Conservation (phyloP, 2,329 filamentous ascomycete species). For the Endothia cerciana region DNA sequence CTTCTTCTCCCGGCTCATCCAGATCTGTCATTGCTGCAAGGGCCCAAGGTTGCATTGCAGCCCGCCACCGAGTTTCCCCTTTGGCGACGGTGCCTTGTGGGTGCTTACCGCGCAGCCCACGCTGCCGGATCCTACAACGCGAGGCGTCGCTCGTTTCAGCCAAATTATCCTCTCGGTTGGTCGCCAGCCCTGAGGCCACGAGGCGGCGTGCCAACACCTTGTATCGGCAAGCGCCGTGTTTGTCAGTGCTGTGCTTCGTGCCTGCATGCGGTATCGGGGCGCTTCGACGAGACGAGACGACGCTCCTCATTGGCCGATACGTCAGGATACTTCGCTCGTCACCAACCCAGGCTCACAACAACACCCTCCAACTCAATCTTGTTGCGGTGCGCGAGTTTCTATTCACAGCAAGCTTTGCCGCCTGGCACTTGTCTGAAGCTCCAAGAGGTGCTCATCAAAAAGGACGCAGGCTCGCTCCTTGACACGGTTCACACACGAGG, state of each 20-base stretch:
- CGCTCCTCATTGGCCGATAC: conserved; percentile 27
- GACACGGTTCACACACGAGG: neutral
- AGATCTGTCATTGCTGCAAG: conserved; percentile 13
- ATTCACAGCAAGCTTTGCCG: conserved; percentile 11
- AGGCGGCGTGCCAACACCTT: conserved; percentile 23
- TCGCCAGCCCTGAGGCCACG: conserved; percentile 18
- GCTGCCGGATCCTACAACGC: conserved; percentile 19
- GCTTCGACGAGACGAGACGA: conserved; percentile 21
- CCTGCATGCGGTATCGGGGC: conserved; percentile 22
- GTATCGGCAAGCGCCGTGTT: conserved; percentile 29
- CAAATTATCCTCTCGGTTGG: conserved; percentile 15
- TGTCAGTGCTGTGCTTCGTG: conserved; percentile 7
- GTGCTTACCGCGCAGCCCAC: neutral
- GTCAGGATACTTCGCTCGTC: neutral
- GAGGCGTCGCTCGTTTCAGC: conserved; percentile 25
- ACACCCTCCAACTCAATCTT: conserved; percentile 8
- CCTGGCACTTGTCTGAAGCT: conserved; percentile 24
- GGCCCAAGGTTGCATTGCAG: conserved; percentile 18
- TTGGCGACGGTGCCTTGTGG: conserved; percentile 4
- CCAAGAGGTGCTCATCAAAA: neutral
- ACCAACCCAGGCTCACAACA: conserved; percentile 8
- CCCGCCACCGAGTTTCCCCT: conserved; percentile 4
- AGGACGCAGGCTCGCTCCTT: conserved; percentile 8
- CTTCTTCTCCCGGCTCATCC: neutral
- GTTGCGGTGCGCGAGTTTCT: conserved; percentile 12